Conservation (phyloP, 257 asterid species). For the Solanum chiquidenum region DNA sequence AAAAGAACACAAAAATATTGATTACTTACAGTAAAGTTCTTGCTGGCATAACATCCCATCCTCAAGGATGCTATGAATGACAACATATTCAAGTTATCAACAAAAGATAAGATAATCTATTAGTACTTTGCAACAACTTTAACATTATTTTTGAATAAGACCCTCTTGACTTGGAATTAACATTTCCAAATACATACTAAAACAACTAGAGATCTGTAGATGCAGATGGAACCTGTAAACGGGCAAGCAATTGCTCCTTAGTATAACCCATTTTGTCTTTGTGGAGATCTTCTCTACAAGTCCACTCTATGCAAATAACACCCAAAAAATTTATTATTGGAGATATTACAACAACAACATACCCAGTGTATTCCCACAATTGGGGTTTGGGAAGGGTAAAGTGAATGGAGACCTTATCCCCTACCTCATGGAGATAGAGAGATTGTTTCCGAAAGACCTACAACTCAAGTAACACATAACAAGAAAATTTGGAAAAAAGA, state of each 20-base stretch:
- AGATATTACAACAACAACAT: not conserved
- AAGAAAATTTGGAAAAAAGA: not conserved
- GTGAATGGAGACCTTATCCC: not conserved
- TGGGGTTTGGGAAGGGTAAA: not conserved
- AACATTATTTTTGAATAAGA: not conserved
- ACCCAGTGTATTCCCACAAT: not conserved
- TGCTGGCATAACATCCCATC: not conserved
- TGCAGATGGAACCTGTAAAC: conserved; percentile 38
- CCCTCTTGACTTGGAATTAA: not conserved
- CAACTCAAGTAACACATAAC: not conserved
- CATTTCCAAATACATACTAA: not conserved
- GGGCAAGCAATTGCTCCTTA: conserved; percentile 51
- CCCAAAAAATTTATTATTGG: not conserved
- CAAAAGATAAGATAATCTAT: not conserved
- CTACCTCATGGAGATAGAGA: not conserved
- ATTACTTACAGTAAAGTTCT: not conserved
- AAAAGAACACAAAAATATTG: conserved; percentile 3
- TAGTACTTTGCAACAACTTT: not conserved
- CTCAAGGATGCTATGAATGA: not conserved
- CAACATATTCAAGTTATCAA: not conserved
- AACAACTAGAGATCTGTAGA: not conserved
- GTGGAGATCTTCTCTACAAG: not conserved
- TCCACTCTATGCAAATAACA: not conserved
- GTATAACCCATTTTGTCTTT: conserved; percentile 37
- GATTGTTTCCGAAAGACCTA: not conserved